Conservation (phyloP, 2,329 filamentous ascomycete species). For the Stenocarpella maydis region DNA sequence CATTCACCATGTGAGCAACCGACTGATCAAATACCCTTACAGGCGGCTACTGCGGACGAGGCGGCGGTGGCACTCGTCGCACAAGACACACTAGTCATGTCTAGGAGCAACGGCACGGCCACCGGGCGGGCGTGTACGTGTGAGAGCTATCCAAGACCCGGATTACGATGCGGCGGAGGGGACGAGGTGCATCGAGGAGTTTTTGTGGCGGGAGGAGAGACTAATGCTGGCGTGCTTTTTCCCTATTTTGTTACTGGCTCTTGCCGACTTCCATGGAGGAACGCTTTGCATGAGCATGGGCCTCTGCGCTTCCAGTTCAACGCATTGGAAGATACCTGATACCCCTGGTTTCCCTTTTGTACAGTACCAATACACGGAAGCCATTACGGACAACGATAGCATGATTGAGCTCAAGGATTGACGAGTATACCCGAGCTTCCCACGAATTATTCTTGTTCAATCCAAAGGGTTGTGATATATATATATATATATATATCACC, state of each 20-base stretch:
- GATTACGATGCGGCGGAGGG: background rate
- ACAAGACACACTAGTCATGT: constrained; percentile 29
- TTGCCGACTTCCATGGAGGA: background rate
- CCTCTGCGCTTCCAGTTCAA: constrained; percentile 10
- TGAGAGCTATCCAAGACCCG: constrained; percentile 7
- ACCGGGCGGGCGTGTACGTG: constrained; percentile 29
- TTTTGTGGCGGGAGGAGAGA: background rate
- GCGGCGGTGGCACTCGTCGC: constrained; percentile 6
- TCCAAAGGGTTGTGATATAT: too few species aligned
- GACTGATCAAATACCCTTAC: background rate
- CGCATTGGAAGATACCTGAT: constrained; percentile 26
- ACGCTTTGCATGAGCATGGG: constrained; percentile 16
- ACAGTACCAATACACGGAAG: background rate
- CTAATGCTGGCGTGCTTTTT: background rate
- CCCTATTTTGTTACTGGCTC: background rate
- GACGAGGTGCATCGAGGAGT: background rate
- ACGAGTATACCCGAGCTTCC: constrained; percentile 6
- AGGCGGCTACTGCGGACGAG: constrained; percentile 27
- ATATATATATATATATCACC: too few species aligned
- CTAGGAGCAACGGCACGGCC: constrained; percentile 23
- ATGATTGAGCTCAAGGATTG: background rate
- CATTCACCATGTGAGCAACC: background rate
- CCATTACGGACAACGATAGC: background rate
- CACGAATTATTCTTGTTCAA: background rate
- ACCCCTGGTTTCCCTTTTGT: constrained; percentile 22